phyloP scores from a whole-genome alignment of 768 basidiomycete species.

The Podaxis sp. region DNA sequence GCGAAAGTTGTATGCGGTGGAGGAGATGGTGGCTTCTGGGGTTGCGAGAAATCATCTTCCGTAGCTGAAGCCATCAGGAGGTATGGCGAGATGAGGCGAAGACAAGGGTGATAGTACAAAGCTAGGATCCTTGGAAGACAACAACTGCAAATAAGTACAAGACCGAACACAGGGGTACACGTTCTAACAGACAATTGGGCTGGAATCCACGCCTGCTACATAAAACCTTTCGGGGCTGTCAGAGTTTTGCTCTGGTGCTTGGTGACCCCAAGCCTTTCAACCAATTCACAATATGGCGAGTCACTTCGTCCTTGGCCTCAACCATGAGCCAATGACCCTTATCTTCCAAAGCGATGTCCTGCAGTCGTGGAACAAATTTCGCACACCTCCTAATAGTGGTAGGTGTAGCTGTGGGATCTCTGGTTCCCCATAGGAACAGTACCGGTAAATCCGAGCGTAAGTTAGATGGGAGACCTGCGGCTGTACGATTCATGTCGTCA shows the following conservation, averaged over 20 bases:
- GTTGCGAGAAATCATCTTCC: conserved; percentile 50
- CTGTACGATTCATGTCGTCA: conserved; percentile 22
- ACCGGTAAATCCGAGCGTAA: conserved; percentile 49
- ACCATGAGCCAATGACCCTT: conserved; percentile 69
- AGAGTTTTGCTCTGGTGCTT: conserved; percentile 8
- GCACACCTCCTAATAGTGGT: conserved; percentile 36
- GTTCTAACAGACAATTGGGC: not conserved
- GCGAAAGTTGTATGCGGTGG: conserved; percentile 69
- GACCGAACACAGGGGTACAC: not conserved
- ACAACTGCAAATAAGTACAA: not conserved
- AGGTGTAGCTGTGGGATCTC: conserved; percentile 44
- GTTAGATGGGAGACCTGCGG: conserved; percentile 36
- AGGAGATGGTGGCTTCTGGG: conserved; percentile 64
- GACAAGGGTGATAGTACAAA: not conserved
- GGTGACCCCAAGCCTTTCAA: conserved; percentile 29
- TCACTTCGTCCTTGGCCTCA: conserved; percentile 54
- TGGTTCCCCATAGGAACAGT: conserved; percentile 56
- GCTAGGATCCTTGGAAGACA: not conserved
- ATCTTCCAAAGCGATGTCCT: conserved; percentile 48
- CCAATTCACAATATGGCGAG: conserved; percentile 44
- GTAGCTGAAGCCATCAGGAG: conserved; percentile 5
- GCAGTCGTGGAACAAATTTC: conserved; percentile 47
- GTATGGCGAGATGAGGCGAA: not conserved
- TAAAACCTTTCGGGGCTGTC: not conserved
- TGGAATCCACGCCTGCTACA: not conserved